Base-by-base conservation (phyloP, 306 rosid species). In the Rubus parviflorus region DNA sequence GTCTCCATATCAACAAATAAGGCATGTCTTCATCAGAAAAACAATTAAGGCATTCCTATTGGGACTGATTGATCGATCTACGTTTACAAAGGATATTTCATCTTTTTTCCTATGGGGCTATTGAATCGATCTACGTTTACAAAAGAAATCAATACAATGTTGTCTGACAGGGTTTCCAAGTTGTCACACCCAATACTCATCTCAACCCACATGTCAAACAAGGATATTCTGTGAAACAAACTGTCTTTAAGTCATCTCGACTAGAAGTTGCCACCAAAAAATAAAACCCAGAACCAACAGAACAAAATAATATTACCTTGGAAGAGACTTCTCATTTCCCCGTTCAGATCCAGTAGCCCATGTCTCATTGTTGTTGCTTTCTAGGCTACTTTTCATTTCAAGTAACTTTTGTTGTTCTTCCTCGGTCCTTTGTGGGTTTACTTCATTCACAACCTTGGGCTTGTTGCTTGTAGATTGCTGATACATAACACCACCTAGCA, bases 391-490 rank as follows among this genome's bases (percentile, higher is more conserved):
- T 72, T 81, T 85, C 93, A 87, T 83, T 72, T 91, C 92, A 85
- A 91, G 88, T 69, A 89, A 77, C 77, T 83, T 89, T 51, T 81
- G 81, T 78, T 86, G 61, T 69, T 90, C 97, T 74, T 86, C 97
- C 48, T 86, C 88, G 11, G 54, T 76, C 77, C 81, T 85, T 11
- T 52, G 76, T 38, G 70, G 74, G 68, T 58, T 80, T 12, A 52
- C 89, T 77, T 87, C 84, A 45, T 80, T 87, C 42, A 51, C 77
- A 75, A 77, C 83, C 77, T 89, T 85, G 0, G 89, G 89, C 81
- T 90, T 93, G 65, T 68, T 76, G 76, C 87, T 89, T 62, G 96
- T 81, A 22, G 96, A 87, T 77, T 85, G 91, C 85, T 91, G 96
- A 84, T 89, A 89, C 81, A 87, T 71, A 72, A 91, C 52, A 71